Conservation (phyloP, 805 yeast genomes). For the Candida ortonii region DNA sequence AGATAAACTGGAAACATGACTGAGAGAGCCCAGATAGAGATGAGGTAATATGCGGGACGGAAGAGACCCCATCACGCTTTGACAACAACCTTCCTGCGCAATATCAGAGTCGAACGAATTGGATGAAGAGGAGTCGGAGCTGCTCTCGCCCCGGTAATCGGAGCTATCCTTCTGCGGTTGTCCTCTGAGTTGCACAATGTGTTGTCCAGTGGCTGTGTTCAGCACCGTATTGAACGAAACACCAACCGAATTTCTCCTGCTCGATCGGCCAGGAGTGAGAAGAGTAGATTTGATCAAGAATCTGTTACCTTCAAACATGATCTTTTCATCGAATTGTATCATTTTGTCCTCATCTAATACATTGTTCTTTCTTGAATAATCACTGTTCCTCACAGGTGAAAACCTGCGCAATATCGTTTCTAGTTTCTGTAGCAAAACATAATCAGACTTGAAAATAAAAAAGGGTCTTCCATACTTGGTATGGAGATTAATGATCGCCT, state of each 20-base stretch:
- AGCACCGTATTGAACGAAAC: constrained; percentile 20
- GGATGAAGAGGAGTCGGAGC: constrained; percentile 3
- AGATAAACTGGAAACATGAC: constrained; percentile 72
- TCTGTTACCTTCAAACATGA: constrained; percentile 22
- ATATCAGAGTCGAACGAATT: constrained; percentile 8
- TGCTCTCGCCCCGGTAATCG: constrained; percentile 4
- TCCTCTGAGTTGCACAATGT: constrained; percentile 30
- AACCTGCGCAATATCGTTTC: constrained; percentile 57
- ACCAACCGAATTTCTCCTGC: constrained; percentile 6
- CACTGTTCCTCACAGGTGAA: constrained; percentile 45
- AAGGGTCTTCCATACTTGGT: constrained; percentile 68
- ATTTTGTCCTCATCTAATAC: neutral
- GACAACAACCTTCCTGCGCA: constrained; percentile 31
- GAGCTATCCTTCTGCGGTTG: constrained; percentile 5
- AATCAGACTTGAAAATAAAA: constrained; percentile 78
- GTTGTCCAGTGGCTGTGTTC: constrained; percentile 29
- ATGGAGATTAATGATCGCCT: constrained; percentile 67
- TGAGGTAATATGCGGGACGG: constrained; percentile 86
- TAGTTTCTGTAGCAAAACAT: constrained; percentile 58
- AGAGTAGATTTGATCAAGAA: constrained; percentile 20
- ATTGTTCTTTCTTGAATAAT: neutral
- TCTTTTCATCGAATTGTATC: no score
- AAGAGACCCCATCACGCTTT: constrained; percentile 53
- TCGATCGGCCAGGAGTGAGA: constrained; percentile 17
- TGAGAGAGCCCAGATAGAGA: constrained; percentile 78